Evolutionary conservation across 495 filamentous ascomycete genomes (phyloP), one percentile per base, ranked within the genome.

Genomic region (Terfezia boudieri): DNA sequence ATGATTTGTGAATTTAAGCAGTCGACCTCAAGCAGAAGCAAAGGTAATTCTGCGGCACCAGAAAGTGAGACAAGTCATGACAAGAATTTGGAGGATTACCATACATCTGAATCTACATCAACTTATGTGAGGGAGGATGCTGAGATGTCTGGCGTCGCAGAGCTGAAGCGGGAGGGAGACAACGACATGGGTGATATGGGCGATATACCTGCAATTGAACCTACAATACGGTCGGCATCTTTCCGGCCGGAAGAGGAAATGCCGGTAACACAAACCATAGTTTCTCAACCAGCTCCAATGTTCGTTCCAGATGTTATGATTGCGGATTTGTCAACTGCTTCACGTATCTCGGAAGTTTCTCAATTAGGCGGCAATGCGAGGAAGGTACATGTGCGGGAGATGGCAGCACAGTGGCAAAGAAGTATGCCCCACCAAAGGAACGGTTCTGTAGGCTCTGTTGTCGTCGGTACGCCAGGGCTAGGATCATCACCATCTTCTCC

Each of bases 1-100:
- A 43, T 49, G 53, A 51, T 41, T 22, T 55, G 17, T 61, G 55
- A 55, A 37, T 57, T 58, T 51, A 49, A 52, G 16, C 46, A 54
- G 54, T 53, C 52, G 59, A 57, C 56, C 55, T 43, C 54, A 60
- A 17, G 55, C 54, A 50, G 61, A 59, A 32, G 36, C 12, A 56
- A 55, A 10, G 53, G 43, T 23, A 38, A 52, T 37, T 6, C 36
- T 16, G 61, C 57, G 35, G 32, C 50, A 53, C 36, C 52, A 58
- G 48, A 46, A 17, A 50, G 46, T 26, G 55, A 62, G 16, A 52
- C 11, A 9, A 10, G 38, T 56, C 22, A 52, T 53, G 16, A 38
- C 16, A 51, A 11, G 14, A 51, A 12, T n/a, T 5, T 16, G 12
- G 41, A 20, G 41, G 17, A 20, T 46, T 46, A 46, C 17, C 26